Base-by-base conservation (phyloP, 2,329 filamentous ascomycete genomes). In the Phyllosticta capitalensis region DNA sequence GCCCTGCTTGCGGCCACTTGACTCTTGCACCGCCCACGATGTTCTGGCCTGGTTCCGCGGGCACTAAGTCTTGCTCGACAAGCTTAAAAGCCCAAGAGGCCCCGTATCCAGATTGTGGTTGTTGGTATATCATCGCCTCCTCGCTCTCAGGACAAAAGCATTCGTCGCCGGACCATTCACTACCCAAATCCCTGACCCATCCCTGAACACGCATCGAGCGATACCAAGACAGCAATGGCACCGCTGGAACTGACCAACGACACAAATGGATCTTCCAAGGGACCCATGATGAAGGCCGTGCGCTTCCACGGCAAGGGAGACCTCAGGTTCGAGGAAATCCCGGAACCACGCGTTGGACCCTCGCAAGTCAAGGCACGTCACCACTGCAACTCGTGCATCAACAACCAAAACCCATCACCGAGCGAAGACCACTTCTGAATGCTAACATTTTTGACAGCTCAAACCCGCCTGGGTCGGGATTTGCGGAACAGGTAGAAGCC, bases 221-320 rank as follows among this genome's bases (percentile, higher is more conserved):
- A 45, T n/a, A 45, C 38, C 14, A 17, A 45, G 38, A 45, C 38
- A 17, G 38, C 38, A 45, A 45, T 45, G 38, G 38, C 17, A n/a
- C 38, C 30, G 17, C 30, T 10, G 30, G 30, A 38, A 38, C 30
- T 38, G 30, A 5, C 30, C 30, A 38, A 17, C 30, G 30, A 14
- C 30, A 38, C 17, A 10, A 38, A 38, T 38, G 30, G 30, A 2
- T 38, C 30, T 45, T 45, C 17, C 38, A 45, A n/a, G 38, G 14
- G 14, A 45, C n/a, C 38, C 38, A 73, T 66, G 9, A 78, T 78
- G 76, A 75, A 76, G 61, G 76, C 76, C n/a, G 67, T 78, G 9
- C 72, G 75, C 2, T 78, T 76, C 65, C 71, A 78, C 63, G 76
- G 76, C 19, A 67, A 77, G 61, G 65, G 69, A 52, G 75, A 78